Evolutionary conservation across 2,329 filamentous ascomycete species (phyloP).

Genomic region (Trichoderma simmonsii): DNA sequence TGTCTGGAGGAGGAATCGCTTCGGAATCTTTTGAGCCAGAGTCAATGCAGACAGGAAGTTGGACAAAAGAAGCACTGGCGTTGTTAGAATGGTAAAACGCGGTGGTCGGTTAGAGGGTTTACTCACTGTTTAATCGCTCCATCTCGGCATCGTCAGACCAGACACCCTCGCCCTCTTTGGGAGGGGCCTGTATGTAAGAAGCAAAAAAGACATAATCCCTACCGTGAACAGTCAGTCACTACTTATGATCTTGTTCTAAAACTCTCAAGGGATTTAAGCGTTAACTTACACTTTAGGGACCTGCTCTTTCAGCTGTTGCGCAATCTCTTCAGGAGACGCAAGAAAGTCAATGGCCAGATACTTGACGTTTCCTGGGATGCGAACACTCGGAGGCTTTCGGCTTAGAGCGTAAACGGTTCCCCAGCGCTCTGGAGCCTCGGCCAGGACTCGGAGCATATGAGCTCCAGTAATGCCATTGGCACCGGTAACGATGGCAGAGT

Average conservation of each 20-base stretch:
- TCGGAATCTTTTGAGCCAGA: not conserved
- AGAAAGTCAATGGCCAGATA: conserved; percentile 9
- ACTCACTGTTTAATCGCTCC: conserved; percentile 6
- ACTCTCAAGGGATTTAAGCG: not conserved
- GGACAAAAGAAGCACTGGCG: not conserved
- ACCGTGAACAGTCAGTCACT: not conserved
- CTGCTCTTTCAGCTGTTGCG: not conserved
- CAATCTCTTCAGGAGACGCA: not conserved
- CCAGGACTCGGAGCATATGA: conserved; percentile 10
- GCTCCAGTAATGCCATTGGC: conserved; percentile 19
- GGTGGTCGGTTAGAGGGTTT: accelerated
- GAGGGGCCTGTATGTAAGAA: conserved; percentile 9
- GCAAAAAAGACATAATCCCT: conserved; percentile 18
- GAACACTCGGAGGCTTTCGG: not conserved
- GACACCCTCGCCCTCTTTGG: not conserved
- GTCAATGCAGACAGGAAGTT: conserved; percentile 3
- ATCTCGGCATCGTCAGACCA: conserved; percentile 10
- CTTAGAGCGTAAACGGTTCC: conserved; percentile 12
- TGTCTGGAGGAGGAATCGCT: conserved; percentile 7
- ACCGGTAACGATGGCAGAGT: conserved; percentile 18
- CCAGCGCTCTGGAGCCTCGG: conserved; percentile 13
- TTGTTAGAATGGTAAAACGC: not conserved
- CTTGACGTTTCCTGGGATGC: not conserved
- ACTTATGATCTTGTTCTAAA: accelerated
- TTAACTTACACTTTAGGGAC: not conserved